phyloP scores from a whole-genome alignment of 148 eudicot genomes.

The Rhododendron molle region DNA sequence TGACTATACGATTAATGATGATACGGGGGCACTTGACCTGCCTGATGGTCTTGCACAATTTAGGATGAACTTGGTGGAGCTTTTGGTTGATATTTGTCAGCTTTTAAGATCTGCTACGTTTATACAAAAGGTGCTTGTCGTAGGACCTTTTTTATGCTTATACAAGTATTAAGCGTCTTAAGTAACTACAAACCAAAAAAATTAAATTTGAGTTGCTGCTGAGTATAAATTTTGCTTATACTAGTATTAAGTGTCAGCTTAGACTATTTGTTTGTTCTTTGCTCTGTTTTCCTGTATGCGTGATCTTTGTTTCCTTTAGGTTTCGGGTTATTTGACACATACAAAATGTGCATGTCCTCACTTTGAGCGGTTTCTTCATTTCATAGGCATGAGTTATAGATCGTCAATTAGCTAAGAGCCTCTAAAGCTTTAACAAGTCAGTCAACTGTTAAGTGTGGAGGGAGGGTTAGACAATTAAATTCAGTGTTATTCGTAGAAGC shows the following conservation, averaged over 20 bases:
- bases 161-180: neutral
- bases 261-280: neutral
- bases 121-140: slow-evolving; percentile 61
- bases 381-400: neutral
- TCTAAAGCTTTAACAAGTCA: neutral
- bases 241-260: neutral
- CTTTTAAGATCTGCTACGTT: slow-evolving; percentile 55
- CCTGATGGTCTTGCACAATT: slow-evolving; percentile 87
- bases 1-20: slow-evolving; percentile 50
- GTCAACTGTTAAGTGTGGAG: neutral
- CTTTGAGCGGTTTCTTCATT: neutral
- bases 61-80: slow-evolving; percentile 77
- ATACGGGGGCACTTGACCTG: slow-evolving; percentile 54
- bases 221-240: neutral
- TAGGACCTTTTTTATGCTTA: neutral
- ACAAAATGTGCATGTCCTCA: neutral
- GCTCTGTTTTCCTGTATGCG: neutral
- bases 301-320: neutral
- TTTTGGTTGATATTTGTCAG: slow-evolving; percentile 86
- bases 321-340: neutral
- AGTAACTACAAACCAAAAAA: neutral
- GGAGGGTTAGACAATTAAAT: neutral
- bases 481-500: neutral
- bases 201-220: neutral
- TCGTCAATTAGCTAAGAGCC: neutral